Conservation (phyloP, 1,284 basidiomycete genomes). For the Boletus hoseneyae region DNA sequence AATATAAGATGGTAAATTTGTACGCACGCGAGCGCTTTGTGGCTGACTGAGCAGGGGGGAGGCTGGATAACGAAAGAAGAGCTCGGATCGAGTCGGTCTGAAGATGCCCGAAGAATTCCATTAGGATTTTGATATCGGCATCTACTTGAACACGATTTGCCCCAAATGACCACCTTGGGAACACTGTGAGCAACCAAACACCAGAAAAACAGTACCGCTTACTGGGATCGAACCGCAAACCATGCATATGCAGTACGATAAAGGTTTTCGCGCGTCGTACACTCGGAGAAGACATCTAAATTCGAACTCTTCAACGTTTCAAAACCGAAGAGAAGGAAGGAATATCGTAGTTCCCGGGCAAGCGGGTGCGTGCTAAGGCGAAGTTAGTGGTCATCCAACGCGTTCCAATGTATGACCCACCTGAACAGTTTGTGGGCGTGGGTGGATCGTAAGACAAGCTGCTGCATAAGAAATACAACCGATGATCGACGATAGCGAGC, state of each 20-base stretch:
- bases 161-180: slow-evolving; percentile 87
- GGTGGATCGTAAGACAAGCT: slow-evolving; percentile 79
- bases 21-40: slow-evolving; percentile 46
- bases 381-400: slow-evolving; percentile 4
- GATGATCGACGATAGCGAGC: slow-evolving; percentile 85
- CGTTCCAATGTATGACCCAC: slow-evolving; percentile 38
- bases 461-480: slow-evolving; percentile 83
- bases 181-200: slow-evolving; percentile 1
- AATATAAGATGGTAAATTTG: background rate
- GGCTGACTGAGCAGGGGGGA: slow-evolving; percentile 51
- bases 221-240: slow-evolving; percentile 92
- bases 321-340: slow-evolving; percentile 90
- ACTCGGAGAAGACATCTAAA: slow-evolving; percentile 84
- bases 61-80: slow-evolving; percentile 66
- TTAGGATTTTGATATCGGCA: slow-evolving; percentile 83
- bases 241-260: slow-evolving; percentile 85
- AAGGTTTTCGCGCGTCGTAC: slow-evolving; percentile 70
- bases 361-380: slow-evolving; percentile 81
- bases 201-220: slow-evolving; percentile 30
- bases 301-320: slow-evolving; percentile 87
- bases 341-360: slow-evolving; percentile 86
- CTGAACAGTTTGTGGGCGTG: slow-evolving; percentile 68
- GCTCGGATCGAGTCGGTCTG: slow-evolving; percentile 72
- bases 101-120: slow-evolving; percentile 79
- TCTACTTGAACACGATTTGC: slow-evolving; percentile 87